phyloP scores from a whole-genome alignment of 2,329 filamentous ascomycete genomes.

The Lecanicillium sp. region DNA sequence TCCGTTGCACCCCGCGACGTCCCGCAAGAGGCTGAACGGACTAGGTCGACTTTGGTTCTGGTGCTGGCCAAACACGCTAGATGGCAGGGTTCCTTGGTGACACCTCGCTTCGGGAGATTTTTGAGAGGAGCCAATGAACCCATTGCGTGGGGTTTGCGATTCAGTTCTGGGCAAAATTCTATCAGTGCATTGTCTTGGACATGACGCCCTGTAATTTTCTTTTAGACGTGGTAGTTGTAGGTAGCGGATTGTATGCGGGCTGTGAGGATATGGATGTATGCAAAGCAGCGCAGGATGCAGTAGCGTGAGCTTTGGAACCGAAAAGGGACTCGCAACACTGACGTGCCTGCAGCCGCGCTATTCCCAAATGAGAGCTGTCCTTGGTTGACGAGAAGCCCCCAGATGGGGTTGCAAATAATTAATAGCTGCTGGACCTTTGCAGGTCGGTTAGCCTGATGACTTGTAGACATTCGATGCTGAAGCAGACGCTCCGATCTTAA shows the following conservation, averaged over 20 bases:
- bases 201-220: not conserved
- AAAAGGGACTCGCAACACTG: not conserved
- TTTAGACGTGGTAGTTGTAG: not conserved
- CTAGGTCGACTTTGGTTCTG: no score
- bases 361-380: not conserved
- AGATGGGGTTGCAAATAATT: no score
- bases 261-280: not conserved
- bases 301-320: constrained; percentile 1
- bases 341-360: constrained; percentile 4
- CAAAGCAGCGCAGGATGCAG: not conserved
- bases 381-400: not conserved
- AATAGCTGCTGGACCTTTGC: no score
- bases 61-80: no score
- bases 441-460: no score
- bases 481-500: no score
- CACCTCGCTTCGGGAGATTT: not conserved
- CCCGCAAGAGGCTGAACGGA: not conserved
- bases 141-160: not conserved
- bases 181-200: no score
- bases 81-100: no score
- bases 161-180: not conserved
- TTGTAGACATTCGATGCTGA: no score
- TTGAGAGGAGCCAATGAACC: not conserved
- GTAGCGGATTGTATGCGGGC: not conserved
- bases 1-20: constrained; percentile 1